phyloP scores from a whole-genome alignment of 306 rosid genomes.

The Psophocarpus tetragonolobus region DNA sequence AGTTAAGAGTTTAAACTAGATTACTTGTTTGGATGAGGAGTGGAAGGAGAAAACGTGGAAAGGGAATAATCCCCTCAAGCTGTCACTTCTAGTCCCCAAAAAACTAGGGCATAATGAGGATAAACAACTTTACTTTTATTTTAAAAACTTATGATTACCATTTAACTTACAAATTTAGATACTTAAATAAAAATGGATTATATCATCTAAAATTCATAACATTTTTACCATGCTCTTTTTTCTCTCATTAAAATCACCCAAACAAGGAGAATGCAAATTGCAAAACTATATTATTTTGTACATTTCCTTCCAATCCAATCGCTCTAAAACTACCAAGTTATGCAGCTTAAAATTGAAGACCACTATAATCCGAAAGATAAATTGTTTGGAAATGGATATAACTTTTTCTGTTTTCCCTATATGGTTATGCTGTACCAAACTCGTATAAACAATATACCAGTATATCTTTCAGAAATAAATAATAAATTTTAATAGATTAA shows the following conservation, averaged over 20 bases:
- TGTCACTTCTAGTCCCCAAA: background rate
- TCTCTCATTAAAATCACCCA: background rate
- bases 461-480: constrained; percentile 4
- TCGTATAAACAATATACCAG: background rate
- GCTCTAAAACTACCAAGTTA: background rate
- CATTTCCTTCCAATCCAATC: background rate
- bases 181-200: background rate
- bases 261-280: constrained; percentile 16
- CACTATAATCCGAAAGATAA: constrained; percentile 15
- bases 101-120: background rate
- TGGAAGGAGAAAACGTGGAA: background rate
- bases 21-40: background rate
- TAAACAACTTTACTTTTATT: background rate
- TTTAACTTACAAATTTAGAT: constrained; percentile 1
- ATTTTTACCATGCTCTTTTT: background rate
- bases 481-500: constrained; percentile 19
- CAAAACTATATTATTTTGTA: background rate
- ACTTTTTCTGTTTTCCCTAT: background rate
- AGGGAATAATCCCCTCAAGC: constrained; percentile 11
- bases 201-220: background rate
- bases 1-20: background rate
- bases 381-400: background rate
- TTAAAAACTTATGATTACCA: background rate
- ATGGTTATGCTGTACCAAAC: constrained; percentile 13
- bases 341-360: background rate